Evolutionary conservation across 768 basidiomycete genomes (phyloP), one percentile per base, ranked within the genome.

Genomic region (Wakefieldia striispora): DNA sequence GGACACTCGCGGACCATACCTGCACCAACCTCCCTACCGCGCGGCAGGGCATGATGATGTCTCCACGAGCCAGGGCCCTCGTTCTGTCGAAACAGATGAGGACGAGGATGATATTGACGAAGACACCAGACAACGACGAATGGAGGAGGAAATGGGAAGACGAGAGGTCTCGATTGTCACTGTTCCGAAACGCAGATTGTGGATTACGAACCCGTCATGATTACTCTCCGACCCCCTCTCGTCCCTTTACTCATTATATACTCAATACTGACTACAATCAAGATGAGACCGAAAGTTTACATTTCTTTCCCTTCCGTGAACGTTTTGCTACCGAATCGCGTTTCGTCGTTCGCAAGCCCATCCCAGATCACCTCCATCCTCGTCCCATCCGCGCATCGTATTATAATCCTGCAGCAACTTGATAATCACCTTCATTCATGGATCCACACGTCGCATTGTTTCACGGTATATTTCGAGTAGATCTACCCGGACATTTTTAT

Each of bases 121-220:
- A 55, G 82, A 85, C 42, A 76, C 81, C 12, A 74, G 83, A 51
- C 88, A 90, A 64, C 75, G 81, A 51, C 74, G 80, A 57, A 89
- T 91, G 29, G 90, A 91, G 63, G 83, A 86, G 49, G 89, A 91
- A 67, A 88, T 92, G 78, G 81, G 75, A 34, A 75, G 88, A 56
- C 79, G 90, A 42, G 88, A 91, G 55, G 88, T 91, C 26, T 86
- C 86, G n/a, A 88, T 91, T 60, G 80, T 91, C 53, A 76, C 82
- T 37, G 78, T 83, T 12, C 90, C 90, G 17, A 84, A 81, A 63
- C 86, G 88, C 56, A 82, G 79, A 60, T 69, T 92, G 48, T 82
- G 82, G 75, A 78, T 91, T 41, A 77, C 80, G 45, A 92, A 92
- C 66, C 87, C 86, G 13, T 71, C 73, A 61, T 74, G 60, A 67